Base-by-base conservation (phyloP, 2,329 filamentous ascomycete genomes). In the Penicillium sp. region DNA sequence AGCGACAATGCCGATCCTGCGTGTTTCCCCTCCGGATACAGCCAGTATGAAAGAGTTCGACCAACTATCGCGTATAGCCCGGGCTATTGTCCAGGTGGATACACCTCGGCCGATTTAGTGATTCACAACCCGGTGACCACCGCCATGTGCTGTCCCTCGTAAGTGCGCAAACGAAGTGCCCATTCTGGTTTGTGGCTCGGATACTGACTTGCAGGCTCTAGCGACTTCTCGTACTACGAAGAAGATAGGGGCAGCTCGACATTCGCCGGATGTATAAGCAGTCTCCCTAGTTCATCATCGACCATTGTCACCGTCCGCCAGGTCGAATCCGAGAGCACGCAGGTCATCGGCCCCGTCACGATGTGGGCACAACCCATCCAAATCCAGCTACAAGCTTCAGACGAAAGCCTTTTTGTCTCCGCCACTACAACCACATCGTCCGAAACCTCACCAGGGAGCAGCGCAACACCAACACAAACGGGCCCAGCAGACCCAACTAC, bases 291-390 rank as follows among this genome's bases (percentile, higher is more conserved):
- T 7, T 8, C 7, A 13, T 29, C 19, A 17, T 32, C 40, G 3
- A 48, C 46, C 26, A 43, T 43, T 21, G 46, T 48, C 17, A 48
- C 46, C 6, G 46, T 48, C 31, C 48, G 56, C 29, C 43, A 52
- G 19, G 31, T 47, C 26, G 28, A 44, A 2, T 24, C 17, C 19
- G 34, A 51, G 37, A 55, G 42, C 29, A 55, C 53, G 2, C 47
- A 49, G 45, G 54, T 64, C 39, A 39, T 40, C 1, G 61, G 61
- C 2, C 58, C 60, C 9, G 40, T 64, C 21, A 63, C 61, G 6
- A 61, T 61, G 60, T 63, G 59, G 60, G 61, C 60, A 12, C 58
- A 61, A 39, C 56, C 54, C n/a, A 46, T 58, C 17, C 32, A 48
- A 31, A n/a, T 48, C 17, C 33, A 48, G 17, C 21, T 48, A 5